Evolutionary conservation across 139 green algal species (phyloP).

Genomic region (Picochlorum sp.): DNA sequence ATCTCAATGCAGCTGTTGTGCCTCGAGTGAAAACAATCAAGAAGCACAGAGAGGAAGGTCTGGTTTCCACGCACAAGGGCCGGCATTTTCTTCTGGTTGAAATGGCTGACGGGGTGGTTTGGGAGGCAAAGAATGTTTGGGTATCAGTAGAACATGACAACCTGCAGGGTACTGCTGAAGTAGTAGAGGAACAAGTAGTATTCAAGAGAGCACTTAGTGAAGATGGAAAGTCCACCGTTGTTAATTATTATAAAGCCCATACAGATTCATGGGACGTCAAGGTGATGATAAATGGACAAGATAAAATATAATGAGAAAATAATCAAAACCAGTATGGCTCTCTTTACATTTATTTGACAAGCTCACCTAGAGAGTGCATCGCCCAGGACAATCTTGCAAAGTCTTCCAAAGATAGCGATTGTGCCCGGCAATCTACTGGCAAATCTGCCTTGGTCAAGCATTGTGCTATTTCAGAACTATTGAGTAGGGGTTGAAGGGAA

Average conservation of each 20-base stretch:
- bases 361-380: too few species aligned
- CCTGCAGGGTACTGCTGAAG: neutral
- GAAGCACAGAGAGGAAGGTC: neutral
- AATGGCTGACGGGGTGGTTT: conserved; percentile 2
- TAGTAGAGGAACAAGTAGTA: conserved; percentile 1
- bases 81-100: conserved; percentile 23
- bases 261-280: neutral
- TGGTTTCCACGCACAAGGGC: neutral
- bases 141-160: neutral
- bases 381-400: conserved; percentile 22
- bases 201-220: neutral
- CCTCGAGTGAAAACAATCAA: conserved; percentile 15
- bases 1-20: conserved; percentile 56
- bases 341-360: too few species aligned
- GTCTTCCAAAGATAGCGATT: conserved; percentile 9
- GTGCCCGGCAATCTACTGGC: conserved; percentile 3
- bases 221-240: neutral
- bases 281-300: too few species aligned
- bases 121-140: conserved; percentile 11
- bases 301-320: too few species aligned
- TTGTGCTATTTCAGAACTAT: neutral
- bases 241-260: conserved; percentile 9
- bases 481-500: conserved; percentile 9
- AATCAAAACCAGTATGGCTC: too few species aligned
- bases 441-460: conserved; percentile 4